Base-by-base conservation (phyloP, 2,329 filamentous ascomycete genomes). In the Cladophialophora yegresii region DNA sequence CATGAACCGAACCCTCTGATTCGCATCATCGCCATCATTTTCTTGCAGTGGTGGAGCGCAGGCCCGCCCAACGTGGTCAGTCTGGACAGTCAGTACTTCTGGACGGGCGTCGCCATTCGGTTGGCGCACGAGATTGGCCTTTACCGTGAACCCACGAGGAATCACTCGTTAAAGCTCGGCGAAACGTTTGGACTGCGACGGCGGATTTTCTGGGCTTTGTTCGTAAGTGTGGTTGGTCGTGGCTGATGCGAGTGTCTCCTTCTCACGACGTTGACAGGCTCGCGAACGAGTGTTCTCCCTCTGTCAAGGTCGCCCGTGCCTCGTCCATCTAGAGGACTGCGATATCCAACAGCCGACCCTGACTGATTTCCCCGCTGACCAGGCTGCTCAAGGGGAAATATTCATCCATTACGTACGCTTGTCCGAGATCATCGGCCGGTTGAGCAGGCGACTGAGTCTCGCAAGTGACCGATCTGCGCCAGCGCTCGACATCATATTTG, bases 1-100 rank as follows among this genome's bases (percentile, higher is more conserved):
- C 73, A 77, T 33, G 79, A 81, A 51, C 66, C 74, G 0, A 76
- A 80, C 56, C 72, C 74, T 0, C 66, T 80, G 22, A 75, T 71
- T 0, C 74, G 72, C 0, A 59, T 81, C 0, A 77, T 76, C 59
- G 75, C 78, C 0, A 68, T 80, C 0, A 70, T 75, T 0, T 61
- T 81, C 2, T 78, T 80, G 36, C 80, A 81, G 70, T 81, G 79
- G 79, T 81, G 78, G 79, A 75, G 77, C 4, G 77, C 79, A 8
- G 71, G 75, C 0, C 36, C 62, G 6, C 78, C 79, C 0, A 73
- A 75, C 1, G 74, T 74, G 1, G 76, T 78, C 3, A 76, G 78
- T 54, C 72, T 76, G 1, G 75, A 81, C 64, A 75, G 78, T 1
- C 78, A 76, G n/a, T 81, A 78, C 78, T 81, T 79, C 79, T 81